These are phyloP conservation scores for Fraxinus sp. DNA, from an alignment of 305 asterid species.

Conservation along the genomic window DNA sequence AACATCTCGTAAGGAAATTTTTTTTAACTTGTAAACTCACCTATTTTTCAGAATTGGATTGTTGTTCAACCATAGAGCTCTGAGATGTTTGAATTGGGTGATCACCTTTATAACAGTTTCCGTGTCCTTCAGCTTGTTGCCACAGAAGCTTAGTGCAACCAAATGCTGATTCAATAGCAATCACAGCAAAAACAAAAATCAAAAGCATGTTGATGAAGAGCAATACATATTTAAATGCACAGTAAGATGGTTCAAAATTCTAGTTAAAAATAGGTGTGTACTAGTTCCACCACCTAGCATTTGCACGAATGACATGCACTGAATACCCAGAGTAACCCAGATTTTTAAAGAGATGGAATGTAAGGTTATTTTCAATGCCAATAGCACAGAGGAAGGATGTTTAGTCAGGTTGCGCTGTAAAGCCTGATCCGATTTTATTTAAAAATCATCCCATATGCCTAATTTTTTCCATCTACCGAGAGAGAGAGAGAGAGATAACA, in stretches of 20 bases:
- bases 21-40: slow-evolving; percentile 41
- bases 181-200: slow-evolving; percentile 11
- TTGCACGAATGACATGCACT: not conserved
- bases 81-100: slow-evolving; percentile 63
- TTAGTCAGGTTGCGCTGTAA: not conserved
- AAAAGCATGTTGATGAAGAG: slow-evolving; percentile 15
- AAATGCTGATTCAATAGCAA: slow-evolving; percentile 51
- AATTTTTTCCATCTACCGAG: not conserved
- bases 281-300: not conserved
- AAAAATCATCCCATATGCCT: not conserved
- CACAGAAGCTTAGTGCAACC: slow-evolving; percentile 75
- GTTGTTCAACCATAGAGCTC: slow-evolving; percentile 85
- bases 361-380: not conserved
- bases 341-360: not conserved
- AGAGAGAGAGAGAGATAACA: not conserved
- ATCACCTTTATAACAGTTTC: slow-evolving; percentile 55
- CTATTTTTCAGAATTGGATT: slow-evolving; percentile 59
- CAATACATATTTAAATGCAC: slow-evolving; percentile 8
- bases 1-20: not conserved
- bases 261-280: not conserved
- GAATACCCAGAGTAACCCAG: slow-evolving; percentile 2
- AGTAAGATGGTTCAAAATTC: not conserved
- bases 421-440: not conserved
- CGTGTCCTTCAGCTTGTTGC: slow-evolving; percentile 64
- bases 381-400: not conserved